Percentiles rank a stretch among this genome's conserved stretches.
Conservation (phyloP, 306 rosid genomes). For the Astragalus glycyphyllos region DNA sequence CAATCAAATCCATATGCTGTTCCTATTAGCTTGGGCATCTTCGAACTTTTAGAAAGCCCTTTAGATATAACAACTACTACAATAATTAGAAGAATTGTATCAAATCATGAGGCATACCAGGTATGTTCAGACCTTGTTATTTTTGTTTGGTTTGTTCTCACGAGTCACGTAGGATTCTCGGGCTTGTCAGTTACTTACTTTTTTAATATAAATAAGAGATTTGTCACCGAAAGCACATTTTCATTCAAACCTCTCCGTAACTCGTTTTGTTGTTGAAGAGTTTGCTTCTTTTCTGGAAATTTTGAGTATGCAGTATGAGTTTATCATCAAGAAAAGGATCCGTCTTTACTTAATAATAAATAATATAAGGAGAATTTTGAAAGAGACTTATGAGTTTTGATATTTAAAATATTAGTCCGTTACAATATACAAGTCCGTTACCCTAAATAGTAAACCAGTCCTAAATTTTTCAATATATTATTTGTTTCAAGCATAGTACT, state of each 20-base stretch:
- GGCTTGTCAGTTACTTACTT: conserved; percentile 2
- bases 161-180: not conserved
- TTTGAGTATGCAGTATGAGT: not conserved
- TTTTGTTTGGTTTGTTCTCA: not conserved
- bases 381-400: too few relatives aligned
- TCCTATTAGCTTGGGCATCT: conserved; percentile 89
- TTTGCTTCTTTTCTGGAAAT: conserved; percentile 6
- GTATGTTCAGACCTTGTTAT: conserved; percentile 45
- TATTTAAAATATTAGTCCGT: too few relatives aligned
- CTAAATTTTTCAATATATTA: too few relatives aligned
- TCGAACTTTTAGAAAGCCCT: conserved; percentile 78
- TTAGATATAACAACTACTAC: conserved; percentile 86
- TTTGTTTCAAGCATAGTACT: too few relatives aligned
- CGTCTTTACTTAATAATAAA: not conserved
- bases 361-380: too few relatives aligned
- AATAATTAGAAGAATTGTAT: conserved; percentile 84
- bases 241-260: not conserved
- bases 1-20: conserved; percentile 78
- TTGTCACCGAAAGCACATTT: not conserved
- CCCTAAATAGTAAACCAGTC: too few relatives aligned
- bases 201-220: not conserved
- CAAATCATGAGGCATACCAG: conserved; percentile 96
- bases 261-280: conserved; percentile 9
- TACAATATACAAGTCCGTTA: too few relatives aligned
- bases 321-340: conserved; percentile 16